These are phyloP conservation scores for Pythium scleroteichum DNA, from an alignment of 352 stramenopile species.

Conservation along the genomic window DNA sequence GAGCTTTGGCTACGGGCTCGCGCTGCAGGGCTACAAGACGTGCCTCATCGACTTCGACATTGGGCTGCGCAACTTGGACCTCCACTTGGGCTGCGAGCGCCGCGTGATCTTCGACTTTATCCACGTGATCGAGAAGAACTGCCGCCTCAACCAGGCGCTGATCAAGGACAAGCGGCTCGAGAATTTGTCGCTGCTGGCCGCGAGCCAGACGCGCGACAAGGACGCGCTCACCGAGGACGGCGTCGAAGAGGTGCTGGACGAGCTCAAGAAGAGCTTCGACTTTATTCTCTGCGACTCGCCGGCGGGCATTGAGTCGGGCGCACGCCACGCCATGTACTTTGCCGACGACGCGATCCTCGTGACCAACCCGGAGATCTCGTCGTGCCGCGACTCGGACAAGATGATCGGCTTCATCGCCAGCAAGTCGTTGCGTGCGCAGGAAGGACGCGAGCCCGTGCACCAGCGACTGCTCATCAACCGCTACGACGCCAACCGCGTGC, in stretches of 20 bases:
- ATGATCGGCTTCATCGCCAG: conserved; percentile 95
- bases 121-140: conserved; percentile 92
- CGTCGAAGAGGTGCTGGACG: conserved; percentile 81
- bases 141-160: conserved; percentile 84
- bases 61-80: conserved; percentile 90
- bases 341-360: conserved; percentile 92
- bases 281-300: conserved; percentile 92
- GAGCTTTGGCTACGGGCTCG: conserved; percentile 84
- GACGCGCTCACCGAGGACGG: conserved; percentile 88
- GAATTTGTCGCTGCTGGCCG: conserved; percentile 82
- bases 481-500: conserved; percentile 88
- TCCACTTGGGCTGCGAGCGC: conserved; percentile 91
- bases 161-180: conserved; percentile 91
- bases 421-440: conserved; percentile 84
- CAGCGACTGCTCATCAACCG: conserved; percentile 91
- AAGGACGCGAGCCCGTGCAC: conserved; percentile 69
- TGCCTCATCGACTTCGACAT: conserved; percentile 96
- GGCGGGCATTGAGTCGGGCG: conserved; percentile 89
- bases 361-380: conserved; percentile 94
- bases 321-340: conserved; percentile 93
- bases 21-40: conserved; percentile 79
- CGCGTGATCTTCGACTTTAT: conserved; percentile 96
- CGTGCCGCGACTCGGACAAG: conserved; percentile 93
- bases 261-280: conserved; percentile 84
- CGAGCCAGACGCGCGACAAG: conserved; percentile 91